Conservation (phyloP, 495 filamentous ascomycete genomes). For the Talaromyces wortmannii region DNA sequence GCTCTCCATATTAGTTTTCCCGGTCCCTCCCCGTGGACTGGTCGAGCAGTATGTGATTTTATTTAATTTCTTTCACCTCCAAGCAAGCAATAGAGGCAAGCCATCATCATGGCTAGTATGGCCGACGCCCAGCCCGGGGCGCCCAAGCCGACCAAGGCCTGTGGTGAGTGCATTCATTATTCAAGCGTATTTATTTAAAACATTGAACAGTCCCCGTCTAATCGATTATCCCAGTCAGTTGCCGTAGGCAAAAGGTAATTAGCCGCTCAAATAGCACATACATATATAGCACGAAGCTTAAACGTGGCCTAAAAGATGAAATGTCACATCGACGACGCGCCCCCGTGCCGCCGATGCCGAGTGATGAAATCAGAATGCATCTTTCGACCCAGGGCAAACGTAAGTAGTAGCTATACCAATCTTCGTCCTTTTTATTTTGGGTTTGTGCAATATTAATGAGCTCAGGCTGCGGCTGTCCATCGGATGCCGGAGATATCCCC, state of each 20-base stretch:
- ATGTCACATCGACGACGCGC: conserved; percentile 30
- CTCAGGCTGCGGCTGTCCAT: conserved; percentile 24
- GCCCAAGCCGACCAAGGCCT: conserved; percentile 33
- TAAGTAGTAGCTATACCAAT: conserved; percentile 5
- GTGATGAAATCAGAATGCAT: conserved; percentile 24
- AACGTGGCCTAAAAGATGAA: conserved; percentile 20
- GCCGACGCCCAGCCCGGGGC: background rate
- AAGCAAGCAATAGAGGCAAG: background rate
- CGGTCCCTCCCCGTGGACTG: no score
- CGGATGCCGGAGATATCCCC: conserved; percentile 8
- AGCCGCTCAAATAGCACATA: background rate
- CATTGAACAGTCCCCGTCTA: conserved; percentile 3
- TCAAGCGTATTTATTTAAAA: background rate
- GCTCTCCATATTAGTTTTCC: no score
- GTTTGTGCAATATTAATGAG: no score
- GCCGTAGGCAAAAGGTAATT: conserved; percentile 28
- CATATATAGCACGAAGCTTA: background rate
- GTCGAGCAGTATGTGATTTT: no score
- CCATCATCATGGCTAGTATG: background rate
- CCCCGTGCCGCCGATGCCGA: conserved; percentile 29
- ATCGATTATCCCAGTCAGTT: conserved; percentile 22
- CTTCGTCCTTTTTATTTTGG: no score
- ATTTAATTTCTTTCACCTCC: background rate
- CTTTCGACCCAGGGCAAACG: conserved; percentile 36
- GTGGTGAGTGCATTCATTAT: conserved; percentile 18